Conservation (phyloP, 2,329 filamentous ascomycete species). For the Aspergillus vadensis region DNA sequence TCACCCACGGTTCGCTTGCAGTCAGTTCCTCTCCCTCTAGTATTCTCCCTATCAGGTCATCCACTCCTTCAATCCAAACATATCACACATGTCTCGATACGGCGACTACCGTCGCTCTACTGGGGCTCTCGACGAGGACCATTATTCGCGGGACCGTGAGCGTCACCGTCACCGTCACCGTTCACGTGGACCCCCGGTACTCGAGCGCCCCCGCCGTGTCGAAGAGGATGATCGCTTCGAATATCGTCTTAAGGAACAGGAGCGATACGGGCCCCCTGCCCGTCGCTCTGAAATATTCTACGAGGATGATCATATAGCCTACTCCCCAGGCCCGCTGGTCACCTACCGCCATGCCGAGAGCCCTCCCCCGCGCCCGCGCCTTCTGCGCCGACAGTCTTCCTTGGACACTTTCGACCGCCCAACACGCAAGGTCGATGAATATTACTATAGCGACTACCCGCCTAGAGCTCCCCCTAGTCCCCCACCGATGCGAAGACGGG, state of each 20-base stretch:
- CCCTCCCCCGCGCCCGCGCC: slow-evolving; percentile 62
- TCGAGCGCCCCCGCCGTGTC: slow-evolving; percentile 37
- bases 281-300: slow-evolving; percentile 42
- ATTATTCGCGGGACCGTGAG: slow-evolving; percentile 48
- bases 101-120: slow-evolving; percentile 40
- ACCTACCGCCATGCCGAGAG: slow-evolving; percentile 60
- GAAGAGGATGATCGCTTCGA: slow-evolving; percentile 44
- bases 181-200: slow-evolving; percentile 38
- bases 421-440: slow-evolving; percentile 51
- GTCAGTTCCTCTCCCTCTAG: slow-evolving; percentile 11
- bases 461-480: slow-evolving; percentile 64
- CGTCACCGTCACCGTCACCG: slow-evolving; percentile 42
- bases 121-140: slow-evolving; percentile 43
- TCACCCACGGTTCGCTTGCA: slow-evolving; percentile 38
- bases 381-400: slow-evolving; percentile 81
- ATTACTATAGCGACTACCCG: slow-evolving; percentile 44
- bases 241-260: slow-evolving; percentile 44
- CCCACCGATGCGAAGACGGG: slow-evolving; percentile 35
- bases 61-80: neutral
- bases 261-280: slow-evolving; percentile 48
- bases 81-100: slow-evolving; percentile 39
- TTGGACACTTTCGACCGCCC: slow-evolving; percentile 88
- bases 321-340: slow-evolving; percentile 54
- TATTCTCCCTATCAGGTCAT: slow-evolving; percentile 16
- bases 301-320: slow-evolving; percentile 44